phyloP scores from a whole-genome alignment of 1,284 basidiomycete genomes.

The Neotropicomus parvogracilis region DNA sequence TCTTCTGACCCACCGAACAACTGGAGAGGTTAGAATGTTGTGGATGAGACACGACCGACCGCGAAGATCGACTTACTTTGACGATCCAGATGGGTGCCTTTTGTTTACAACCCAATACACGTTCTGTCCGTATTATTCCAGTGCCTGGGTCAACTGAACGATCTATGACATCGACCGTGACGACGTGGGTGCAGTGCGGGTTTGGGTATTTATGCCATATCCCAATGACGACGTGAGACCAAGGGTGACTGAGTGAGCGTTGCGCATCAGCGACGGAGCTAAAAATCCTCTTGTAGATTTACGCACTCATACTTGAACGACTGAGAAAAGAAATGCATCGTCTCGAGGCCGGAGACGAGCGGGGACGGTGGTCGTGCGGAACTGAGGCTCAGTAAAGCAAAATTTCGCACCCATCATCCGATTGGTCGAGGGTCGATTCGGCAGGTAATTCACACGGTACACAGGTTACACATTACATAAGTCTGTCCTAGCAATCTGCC shows the following conservation, averaged over 20 bases:
- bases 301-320: slow-evolving; percentile 70
- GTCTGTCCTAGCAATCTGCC: slow-evolving; percentile 10
- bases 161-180: slow-evolving; percentile 86
- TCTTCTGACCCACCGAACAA: slow-evolving; percentile 88
- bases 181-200: slow-evolving; percentile 87
- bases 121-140: slow-evolving; percentile 85
- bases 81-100: slow-evolving; percentile 81
- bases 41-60: slow-evolving; percentile 2
- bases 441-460: slow-evolving; percentile 4
- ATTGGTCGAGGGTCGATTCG: slow-evolving; percentile 31
- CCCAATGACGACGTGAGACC: slow-evolving; percentile 82
- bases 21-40: slow-evolving; percentile 37
- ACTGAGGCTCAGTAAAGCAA: slow-evolving; percentile 16
- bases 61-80: slow-evolving; percentile 53
- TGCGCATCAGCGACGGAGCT: slow-evolving; percentile 18
- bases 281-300: background rate
- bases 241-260: slow-evolving; percentile 63
- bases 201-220: slow-evolving; percentile 98
- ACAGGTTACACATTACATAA: too few species aligned
- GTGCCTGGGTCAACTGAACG: slow-evolving; percentile 79
- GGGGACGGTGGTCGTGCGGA: slow-evolving; percentile 28
- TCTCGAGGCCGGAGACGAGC: slow-evolving; percentile 11
- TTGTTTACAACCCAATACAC: slow-evolving; percentile 83
- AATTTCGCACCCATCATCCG: slow-evolving; percentile 23
- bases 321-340: slow-evolving; percentile 76